phyloP scores from a whole-genome alignment of 177 flowering plant genomes.

The Telopea speciosissima region DNA sequence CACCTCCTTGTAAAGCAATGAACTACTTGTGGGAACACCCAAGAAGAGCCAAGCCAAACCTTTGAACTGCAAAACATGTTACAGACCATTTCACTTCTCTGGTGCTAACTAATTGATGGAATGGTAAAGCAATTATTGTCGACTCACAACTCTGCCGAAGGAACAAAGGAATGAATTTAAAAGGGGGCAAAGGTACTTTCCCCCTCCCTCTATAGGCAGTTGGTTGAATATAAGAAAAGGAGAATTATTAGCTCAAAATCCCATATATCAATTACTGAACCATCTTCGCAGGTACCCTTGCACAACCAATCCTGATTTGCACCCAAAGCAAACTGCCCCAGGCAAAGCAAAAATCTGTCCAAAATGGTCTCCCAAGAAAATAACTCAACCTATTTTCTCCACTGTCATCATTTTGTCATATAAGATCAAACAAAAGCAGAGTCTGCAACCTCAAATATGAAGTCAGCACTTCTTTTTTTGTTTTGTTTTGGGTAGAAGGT shows the following conservation, averaged over 20 bases:
- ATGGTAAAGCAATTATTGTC: neutral
- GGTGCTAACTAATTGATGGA: too few relatives aligned
- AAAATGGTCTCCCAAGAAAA: neutral
- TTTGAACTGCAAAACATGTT: slow-evolving; percentile 56
- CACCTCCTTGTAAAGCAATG: slow-evolving; percentile 93
- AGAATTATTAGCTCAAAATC: neutral
- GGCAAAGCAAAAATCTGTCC: too few relatives aligned
- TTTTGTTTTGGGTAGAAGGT: neutral
- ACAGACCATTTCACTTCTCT: neutral
- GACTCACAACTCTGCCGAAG: neutral
- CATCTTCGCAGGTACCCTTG: neutral
- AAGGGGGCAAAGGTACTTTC: neutral
- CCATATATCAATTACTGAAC: neutral
- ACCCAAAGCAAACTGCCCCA: too few relatives aligned
- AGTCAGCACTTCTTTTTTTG: neutral
- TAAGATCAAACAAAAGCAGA: neutral
- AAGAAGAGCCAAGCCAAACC: slow-evolving; percentile 98
- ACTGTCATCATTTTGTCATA: too few relatives aligned
- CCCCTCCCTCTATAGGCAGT: neutral
- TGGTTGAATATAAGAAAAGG: neutral
- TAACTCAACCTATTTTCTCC: neutral
- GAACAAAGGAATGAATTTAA: neutral
- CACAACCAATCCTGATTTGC: too few relatives aligned
- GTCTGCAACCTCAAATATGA: too few relatives aligned
- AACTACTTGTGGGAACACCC: slow-evolving; percentile 96